Evolutionary conservation across 345 rosid species (phyloP).

Genomic region (Capsella bursapastoris): DNA sequence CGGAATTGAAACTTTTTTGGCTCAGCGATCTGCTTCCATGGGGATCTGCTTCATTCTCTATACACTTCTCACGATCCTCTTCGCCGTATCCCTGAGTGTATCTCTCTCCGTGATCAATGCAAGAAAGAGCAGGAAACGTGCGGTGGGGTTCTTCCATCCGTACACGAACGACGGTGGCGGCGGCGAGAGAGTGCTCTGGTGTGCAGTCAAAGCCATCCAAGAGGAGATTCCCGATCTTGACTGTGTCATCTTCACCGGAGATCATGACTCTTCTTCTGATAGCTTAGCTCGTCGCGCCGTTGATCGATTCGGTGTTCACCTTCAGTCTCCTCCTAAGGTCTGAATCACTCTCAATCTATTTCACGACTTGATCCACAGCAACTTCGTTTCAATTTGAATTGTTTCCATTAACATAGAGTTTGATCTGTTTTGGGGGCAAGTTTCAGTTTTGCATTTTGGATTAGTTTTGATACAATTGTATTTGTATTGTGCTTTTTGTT

Average conservation of each 20-base stretch:
- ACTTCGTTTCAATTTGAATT: conserved; percentile 3
- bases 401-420: not conserved
- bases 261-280: conserved; percentile 68
- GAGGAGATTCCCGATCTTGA: conserved; percentile 71
- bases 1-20: not conserved
- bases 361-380: conserved; percentile 15
- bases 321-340: conserved; percentile 76
- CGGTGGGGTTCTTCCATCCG: conserved; percentile 93
- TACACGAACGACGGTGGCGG: conserved; percentile 98
- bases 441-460: conserved; percentile 6
- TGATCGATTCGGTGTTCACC: conserved; percentile 84
- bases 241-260: conserved; percentile 78
- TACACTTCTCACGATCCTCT: conserved; percentile 46
- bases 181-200: conserved; percentile 97
- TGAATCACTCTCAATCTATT: not conserved
- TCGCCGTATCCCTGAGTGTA: conserved; percentile 50
- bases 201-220: conserved; percentile 89
- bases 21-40: conserved; percentile 48
- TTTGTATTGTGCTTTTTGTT: not conserved
- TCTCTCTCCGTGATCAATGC: conserved; percentile 47
- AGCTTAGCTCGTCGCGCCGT: conserved; percentile 66
- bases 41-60: conserved; percentile 46
- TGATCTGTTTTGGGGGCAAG: not conserved
- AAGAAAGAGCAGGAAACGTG: conserved; percentile 49
- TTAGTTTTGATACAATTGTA: not conserved